Conservation (phyloP, 352 stramenopile species). For the Phytophthora parvispora region DNA sequence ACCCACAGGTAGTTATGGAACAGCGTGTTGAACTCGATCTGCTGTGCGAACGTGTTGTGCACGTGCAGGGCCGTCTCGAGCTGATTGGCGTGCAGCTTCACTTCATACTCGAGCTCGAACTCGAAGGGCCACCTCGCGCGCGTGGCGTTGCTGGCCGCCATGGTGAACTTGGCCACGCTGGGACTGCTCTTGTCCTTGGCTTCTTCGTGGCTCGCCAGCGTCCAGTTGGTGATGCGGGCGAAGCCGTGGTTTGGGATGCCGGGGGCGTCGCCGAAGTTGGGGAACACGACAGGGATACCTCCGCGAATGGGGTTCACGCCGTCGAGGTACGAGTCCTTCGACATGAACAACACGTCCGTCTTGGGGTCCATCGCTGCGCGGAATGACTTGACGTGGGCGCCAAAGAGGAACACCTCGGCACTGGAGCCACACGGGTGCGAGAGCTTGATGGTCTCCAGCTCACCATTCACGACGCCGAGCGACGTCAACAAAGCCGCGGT, state of each 20-base stretch:
- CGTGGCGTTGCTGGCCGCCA: slow-evolving; percentile 40
- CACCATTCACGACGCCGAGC: slow-evolving; percentile 23
- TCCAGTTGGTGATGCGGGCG: slow-evolving; percentile 67
- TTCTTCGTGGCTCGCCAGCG: slow-evolving; percentile 17
- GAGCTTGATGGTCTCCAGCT: slow-evolving; percentile 60
- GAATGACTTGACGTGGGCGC: slow-evolving; percentile 83
- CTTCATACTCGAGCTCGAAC: slow-evolving; percentile 74
- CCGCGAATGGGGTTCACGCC: slow-evolving; percentile 89
- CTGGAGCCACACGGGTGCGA: slow-evolving; percentile 70
- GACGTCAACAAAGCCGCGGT: slow-evolving; percentile 19
- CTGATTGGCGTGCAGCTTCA: slow-evolving; percentile 66
- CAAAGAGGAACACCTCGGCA: slow-evolving; percentile 75
- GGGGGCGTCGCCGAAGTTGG: slow-evolving; percentile 78
- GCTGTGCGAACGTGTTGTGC: slow-evolving; percentile 82
- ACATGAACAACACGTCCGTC: slow-evolving; percentile 87
- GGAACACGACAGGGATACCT: slow-evolving; percentile 93
- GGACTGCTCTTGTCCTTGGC: slow-evolving; percentile 21
- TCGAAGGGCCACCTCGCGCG: slow-evolving; percentile 58
- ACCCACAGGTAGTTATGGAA: slow-evolving; percentile 96
- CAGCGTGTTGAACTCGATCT: slow-evolving; percentile 95
- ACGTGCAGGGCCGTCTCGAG: slow-evolving; percentile 86
- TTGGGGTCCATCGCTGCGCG: slow-evolving; percentile 33
- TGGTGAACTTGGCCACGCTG: slow-evolving; percentile 44
- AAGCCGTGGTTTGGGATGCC: slow-evolving; percentile 90
- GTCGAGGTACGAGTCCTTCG: slow-evolving; percentile 78